These are phyloP conservation scores for Zalaria obscura DNA, from an alignment of 2,329 filamentous ascomycete species.

Conservation along the genomic window DNA sequence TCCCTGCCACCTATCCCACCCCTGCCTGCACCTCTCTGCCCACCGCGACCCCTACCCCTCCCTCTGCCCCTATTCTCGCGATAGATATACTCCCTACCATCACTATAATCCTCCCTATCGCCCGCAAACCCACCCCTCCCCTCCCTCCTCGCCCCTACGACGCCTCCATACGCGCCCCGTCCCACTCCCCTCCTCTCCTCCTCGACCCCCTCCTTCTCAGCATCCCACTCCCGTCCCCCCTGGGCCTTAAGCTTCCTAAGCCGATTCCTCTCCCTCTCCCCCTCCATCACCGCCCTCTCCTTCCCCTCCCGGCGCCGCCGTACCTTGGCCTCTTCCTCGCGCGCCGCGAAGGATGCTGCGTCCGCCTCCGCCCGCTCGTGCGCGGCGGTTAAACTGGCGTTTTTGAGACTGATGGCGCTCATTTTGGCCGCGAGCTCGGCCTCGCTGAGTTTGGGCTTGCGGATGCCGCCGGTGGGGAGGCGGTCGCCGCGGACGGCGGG, in stretches of 20 bases:
- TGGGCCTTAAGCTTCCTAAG: constrained; percentile 44
- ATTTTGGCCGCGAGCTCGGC: constrained; percentile 48
- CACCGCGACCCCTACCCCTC: constrained; percentile 6
- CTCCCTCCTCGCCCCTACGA: constrained; percentile 18
- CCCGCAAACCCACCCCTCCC: constrained; percentile 11
- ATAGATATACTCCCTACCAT: constrained; percentile 19
- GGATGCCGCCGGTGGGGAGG: constrained; percentile 19
- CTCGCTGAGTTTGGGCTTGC: constrained; percentile 48
- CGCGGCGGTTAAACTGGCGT: constrained; percentile 42
- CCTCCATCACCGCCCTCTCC: constrained; percentile 45
- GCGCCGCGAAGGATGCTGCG: constrained; percentile 46
- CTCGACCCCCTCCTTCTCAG: constrained; percentile 38
- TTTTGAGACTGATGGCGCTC: constrained; percentile 46
- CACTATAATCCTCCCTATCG: constrained; percentile 17
- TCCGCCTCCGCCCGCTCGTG: constrained; percentile 56
- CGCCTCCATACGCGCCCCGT: constrained; percentile 39
- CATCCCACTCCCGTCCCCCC: constrained; percentile 48
- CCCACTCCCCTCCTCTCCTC: constrained; percentile 26
- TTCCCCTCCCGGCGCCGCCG: constrained; percentile 33
- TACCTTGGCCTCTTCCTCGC: constrained; percentile 43
- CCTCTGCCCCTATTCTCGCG: constrained; percentile 13
- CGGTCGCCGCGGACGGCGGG: constrained; percentile 19
- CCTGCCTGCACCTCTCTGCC: constrained; percentile 9
- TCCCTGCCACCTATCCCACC: constrained; percentile 20
- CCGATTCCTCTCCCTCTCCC: constrained; percentile 46